phyloP scores from a whole-genome alignment of 257 asterid genomes.

The Rehmannia glutinosa region DNA sequence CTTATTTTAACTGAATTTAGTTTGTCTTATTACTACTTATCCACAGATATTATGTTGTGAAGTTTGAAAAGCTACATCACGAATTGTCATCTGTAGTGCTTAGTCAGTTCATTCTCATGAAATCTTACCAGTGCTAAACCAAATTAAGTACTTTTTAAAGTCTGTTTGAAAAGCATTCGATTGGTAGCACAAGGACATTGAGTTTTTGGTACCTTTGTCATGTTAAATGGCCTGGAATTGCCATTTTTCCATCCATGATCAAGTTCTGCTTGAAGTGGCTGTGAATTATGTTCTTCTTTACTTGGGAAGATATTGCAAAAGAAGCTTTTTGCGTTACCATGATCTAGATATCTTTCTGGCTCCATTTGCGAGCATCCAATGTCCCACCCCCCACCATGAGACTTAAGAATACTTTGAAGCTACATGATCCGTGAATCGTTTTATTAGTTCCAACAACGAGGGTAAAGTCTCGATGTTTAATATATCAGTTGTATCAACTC shows the following conservation, averaged over 20 bases:
- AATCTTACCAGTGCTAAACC: not conserved
- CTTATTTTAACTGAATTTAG: slow-evolving; percentile 3
- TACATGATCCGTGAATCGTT: not conserved
- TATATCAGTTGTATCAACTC: not conserved
- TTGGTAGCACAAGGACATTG: not conserved
- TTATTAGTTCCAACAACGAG: too few species aligned
- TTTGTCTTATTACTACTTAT: not conserved
- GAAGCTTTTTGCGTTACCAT: too few species aligned
- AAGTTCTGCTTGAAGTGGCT: not conserved
- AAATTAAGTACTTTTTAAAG: not conserved
- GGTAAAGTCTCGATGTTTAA: too few species aligned
- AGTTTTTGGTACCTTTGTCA: not conserved
- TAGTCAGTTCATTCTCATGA: not conserved
- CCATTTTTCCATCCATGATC: not conserved
- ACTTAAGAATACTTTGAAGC: not conserved
- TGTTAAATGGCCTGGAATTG: not conserved
- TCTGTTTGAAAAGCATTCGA: not conserved
- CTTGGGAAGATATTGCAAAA: not conserved
- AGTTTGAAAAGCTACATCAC: not conserved
- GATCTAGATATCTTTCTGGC: too few species aligned
- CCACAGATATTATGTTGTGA: not conserved
- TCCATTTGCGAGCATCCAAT: too few species aligned
- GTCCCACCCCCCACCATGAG: too few species aligned
- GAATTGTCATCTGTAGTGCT: not conserved
- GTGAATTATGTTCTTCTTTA: not conserved